Conservation (phyloP, 352 stramenopile genomes). For the Paralagenidium karlingii region DNA sequence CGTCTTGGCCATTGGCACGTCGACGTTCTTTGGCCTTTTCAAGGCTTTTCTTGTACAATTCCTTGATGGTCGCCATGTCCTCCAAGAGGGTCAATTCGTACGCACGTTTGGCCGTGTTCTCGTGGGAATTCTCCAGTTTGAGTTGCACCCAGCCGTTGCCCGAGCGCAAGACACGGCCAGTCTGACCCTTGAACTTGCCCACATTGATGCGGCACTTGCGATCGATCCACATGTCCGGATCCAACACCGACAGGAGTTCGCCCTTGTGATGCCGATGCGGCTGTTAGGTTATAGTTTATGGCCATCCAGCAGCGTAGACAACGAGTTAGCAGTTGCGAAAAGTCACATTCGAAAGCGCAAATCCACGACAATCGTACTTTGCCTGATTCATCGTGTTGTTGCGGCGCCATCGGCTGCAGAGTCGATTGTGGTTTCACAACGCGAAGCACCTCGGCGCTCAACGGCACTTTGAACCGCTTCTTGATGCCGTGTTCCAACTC, state of each 20-base stretch:
- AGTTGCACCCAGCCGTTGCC: slow-evolving; percentile 85
- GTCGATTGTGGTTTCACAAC: too few species aligned
- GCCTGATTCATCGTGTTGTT: too few species aligned
- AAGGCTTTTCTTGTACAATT: slow-evolving; percentile 51
- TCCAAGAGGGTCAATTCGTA: slow-evolving; percentile 81
- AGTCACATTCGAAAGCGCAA: too few species aligned
- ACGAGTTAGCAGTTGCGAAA: too few species aligned
- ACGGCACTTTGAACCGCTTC: too few species aligned
- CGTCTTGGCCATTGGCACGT: background rate
- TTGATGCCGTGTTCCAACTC: too few species aligned
- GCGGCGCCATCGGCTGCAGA: too few species aligned
- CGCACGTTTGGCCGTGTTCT: slow-evolving; percentile 78
- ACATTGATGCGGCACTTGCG: slow-evolving; percentile 80
- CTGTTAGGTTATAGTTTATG: too few species aligned
- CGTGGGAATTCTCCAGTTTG: slow-evolving; percentile 64
- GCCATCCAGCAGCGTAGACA: too few species aligned
- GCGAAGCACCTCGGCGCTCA: too few species aligned
- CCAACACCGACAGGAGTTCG: slow-evolving; percentile 67
- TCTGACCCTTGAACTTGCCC: slow-evolving; percentile 72
- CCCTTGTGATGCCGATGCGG: too few species aligned
- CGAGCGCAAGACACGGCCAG: slow-evolving; percentile 63
- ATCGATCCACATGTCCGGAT: slow-evolving; percentile 84
- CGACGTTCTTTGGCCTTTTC: slow-evolving; percentile 35
- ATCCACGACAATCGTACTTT: too few species aligned
- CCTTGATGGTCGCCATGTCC: slow-evolving; percentile 69